Conservation (phyloP, 129 eudicot species). For the Deinandra increscens region DNA sequence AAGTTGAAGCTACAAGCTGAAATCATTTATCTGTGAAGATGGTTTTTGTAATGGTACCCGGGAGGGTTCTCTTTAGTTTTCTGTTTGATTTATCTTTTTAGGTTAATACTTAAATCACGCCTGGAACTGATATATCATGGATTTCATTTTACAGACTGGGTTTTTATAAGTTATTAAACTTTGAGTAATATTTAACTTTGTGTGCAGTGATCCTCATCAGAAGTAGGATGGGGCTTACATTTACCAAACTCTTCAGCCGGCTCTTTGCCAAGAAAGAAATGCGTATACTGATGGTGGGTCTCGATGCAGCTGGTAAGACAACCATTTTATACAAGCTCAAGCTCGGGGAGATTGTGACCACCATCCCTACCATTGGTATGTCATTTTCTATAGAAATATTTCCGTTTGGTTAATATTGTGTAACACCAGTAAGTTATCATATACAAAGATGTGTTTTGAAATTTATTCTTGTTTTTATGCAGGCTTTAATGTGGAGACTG, state of each 20-base stretch:
- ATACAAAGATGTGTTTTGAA: too few relatives aligned
- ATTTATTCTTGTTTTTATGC: too few relatives aligned
- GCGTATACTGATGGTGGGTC: slow-evolving; percentile 99
- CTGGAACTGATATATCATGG: neutral
- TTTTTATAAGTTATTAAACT: neutral
- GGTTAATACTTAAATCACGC: too few relatives aligned
- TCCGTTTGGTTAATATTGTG: too few relatives aligned
- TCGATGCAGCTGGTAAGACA: slow-evolving; percentile 99
- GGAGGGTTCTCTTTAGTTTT: too few relatives aligned
- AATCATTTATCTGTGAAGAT: too few relatives aligned
- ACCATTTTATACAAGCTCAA: slow-evolving; percentile 97
- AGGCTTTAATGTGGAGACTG: too few relatives aligned
- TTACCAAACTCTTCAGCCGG: slow-evolving; percentile 95
- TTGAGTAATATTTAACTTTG: neutral
- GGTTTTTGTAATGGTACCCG: too few relatives aligned
- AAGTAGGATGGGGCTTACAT: slow-evolving; percentile 81
- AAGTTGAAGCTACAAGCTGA: too few relatives aligned
- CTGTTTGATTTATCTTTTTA: too few relatives aligned
- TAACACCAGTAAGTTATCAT: too few relatives aligned
- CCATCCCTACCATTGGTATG: slow-evolving; percentile 97
- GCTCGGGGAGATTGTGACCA: slow-evolving; percentile 98
- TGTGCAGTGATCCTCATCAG: slow-evolving; percentile 46
- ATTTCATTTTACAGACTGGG: neutral
- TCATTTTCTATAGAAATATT: neutral
- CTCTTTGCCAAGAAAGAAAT: slow-evolving; percentile 98